Base-by-base conservation (phyloP, 148 eudicot species). In the Silene conica region DNA sequence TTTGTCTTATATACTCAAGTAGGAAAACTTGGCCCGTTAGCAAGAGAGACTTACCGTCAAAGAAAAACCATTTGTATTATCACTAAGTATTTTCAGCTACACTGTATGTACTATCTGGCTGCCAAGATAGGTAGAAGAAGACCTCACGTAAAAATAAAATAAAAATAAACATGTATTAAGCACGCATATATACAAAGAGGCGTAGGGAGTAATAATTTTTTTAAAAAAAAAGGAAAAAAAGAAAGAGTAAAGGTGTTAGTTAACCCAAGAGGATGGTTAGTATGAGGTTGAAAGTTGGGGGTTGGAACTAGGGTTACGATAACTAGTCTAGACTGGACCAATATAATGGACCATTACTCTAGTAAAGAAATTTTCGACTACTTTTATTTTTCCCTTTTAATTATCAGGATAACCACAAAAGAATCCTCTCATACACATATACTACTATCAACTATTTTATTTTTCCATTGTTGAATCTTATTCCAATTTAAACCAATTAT, bases 271-370 rank as follows among this genome's bases (percentile, higher is more conserved):
- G 31, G 57, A 50, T 69, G 61, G 72, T 69, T 50, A 48, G 1
- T 2, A 15, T 69, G 72, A 15, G 60, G 72, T 69, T 69, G 43
- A 58, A 18, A 69, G 72, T 69, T 69, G 60, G 72, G 59, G 72
- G 59, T 23, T 69, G 41, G 60, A 54, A 52, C 72, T 69, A 69
- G 72, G 72, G 72, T 69, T 59, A 59, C 23, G 13, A 4, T 52
- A 69, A 69, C 60, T 69, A 69, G n/a, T 23, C 20, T 50, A 69
- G n/a, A 52, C 20, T 50, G 72, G 72, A 69, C 72, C 59, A 69
- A 69, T 50, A 50, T 38, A 38, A 38, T 50, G 72, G 72, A 69
- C 72, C 72, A 52, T 69, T 69, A 50, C 72, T 52, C 59, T 69
- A 26, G 11, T 25, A 13, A 52, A 54, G 19, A 69, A 50, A 69